A percentile compares a stretch with the other conserved stretches of the same genome.
Conservation (phyloP, 1,284 basidiomycete genomes). For the Sanghuangporus weigelae region DNA sequence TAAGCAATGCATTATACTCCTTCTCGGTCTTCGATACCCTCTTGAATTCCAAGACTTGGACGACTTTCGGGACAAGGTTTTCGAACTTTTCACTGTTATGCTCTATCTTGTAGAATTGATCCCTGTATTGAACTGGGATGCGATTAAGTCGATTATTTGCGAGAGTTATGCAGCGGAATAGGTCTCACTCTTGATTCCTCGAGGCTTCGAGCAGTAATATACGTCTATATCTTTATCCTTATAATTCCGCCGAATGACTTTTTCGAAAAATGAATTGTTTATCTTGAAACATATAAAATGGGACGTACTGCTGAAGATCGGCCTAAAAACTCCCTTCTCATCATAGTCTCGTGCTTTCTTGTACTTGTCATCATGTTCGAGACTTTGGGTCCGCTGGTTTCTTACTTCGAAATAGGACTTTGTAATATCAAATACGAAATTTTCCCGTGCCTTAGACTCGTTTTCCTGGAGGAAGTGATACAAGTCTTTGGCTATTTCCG, state of each 20-base stretch:
- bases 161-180: background rate
- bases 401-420: background rate
- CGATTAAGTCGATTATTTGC: background rate
- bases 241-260: background rate
- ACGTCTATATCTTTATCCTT: background rate
- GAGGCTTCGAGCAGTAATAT: background rate
- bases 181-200: background rate
- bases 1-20: too few species aligned
- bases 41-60: too few species aligned
- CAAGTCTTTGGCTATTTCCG: background rate
- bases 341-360: background rate
- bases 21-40: too few species aligned
- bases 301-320: background rate
- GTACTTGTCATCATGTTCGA: background rate
- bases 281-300: background rate
- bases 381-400: background rate
- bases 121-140: background rate
- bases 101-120: too few species aligned
- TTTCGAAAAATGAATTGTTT: background rate
- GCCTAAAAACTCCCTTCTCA: background rate
- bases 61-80: too few species aligned
- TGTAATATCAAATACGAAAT: background rate
- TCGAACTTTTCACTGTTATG: too few species aligned
- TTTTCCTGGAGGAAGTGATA: background rate
- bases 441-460: background rate